Base-by-base conservation (phyloP, 2,329 filamentous ascomycete species). In the Sporothrix brasiliensis region DNA sequence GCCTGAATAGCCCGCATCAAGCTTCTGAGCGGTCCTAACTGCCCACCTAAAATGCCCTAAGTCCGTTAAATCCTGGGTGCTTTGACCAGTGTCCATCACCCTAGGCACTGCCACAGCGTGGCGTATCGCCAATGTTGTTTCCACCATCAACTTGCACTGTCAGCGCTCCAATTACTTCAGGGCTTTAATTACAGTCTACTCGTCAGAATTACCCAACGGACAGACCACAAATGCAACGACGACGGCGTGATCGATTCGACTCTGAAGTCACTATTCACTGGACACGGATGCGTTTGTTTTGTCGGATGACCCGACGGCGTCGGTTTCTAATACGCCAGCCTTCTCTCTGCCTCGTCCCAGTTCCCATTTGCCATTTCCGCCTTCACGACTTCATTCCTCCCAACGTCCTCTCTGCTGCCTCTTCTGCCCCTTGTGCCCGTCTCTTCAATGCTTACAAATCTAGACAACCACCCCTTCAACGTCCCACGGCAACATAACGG, bases 381-480 rank as follows among this genome's bases (percentile, higher is more conserved):
- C 34, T 34, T 34, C 6, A 9, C 34, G 34, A 9, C 34, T 34
- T 34, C 4, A 7, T 7, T 1, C 34, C 5, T 21, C 49, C 5
- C 16, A 4, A 50, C 19, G 2, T 50, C 19, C 7, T 3, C 16
- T 16, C 13, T 49, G 19, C 19, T 27, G 52, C 24, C 11, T 30
- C 30, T 34, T 5, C 34, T 10, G 13, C 14, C 24, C 24, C 27
- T n/a, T 47, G 3, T 13, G 10, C 3, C 2, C 27, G 2, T 19
- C 24, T n/a, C 50, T 68, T 58, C 66, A 24, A 30, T 68, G 66
- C 50, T 68, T 68, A 68, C 52, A 52, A 68, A 68, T 58, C 50
- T n/a, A 2, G 44, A 41, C 63, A 21, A 65, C 58, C 58, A 27
- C n/a, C 1, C 4, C 3, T 24, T 53, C 9, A n/a, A 2, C 5